phyloP scores from a whole-genome alignment of 139 green algal species.

The Desmodesmus armatus region DNA sequence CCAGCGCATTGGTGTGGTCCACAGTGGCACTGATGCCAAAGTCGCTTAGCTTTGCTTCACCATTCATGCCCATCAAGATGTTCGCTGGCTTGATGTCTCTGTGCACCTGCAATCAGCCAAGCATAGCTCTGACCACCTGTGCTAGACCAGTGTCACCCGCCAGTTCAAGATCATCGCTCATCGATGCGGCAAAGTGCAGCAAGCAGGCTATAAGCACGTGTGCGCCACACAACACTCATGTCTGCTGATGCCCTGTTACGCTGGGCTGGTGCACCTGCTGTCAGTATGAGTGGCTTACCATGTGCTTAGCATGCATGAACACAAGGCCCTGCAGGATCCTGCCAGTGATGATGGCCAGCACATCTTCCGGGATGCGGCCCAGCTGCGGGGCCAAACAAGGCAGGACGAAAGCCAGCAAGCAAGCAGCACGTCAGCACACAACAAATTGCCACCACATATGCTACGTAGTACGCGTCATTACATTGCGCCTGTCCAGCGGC shows the following conservation, averaged over 20 bases:
- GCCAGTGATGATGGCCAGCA: constrained; percentile 80
- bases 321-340: constrained; percentile 81
- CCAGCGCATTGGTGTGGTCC: constrained; percentile 81
- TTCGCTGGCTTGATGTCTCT: constrained; percentile 97
- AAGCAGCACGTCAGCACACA: constrained; percentile 6
- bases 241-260: too few species aligned
- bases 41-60: constrained; percentile 93
- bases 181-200: too few species aligned
- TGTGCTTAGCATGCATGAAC: constrained; percentile 84
- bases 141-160: too few species aligned
- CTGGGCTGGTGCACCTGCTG: too few species aligned
- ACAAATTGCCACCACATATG: too few species aligned
- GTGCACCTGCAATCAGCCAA: too few species aligned
- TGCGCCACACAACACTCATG: not conserved
- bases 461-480: too few species aligned
- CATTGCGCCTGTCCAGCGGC: too few species aligned
- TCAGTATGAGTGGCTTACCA: too few species aligned
- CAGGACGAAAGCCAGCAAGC: not conserved
- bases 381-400: constrained; percentile 60
- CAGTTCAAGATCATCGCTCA: too few species aligned
- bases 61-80: constrained; percentile 83
- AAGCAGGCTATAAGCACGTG: not conserved
- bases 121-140: too few species aligned
- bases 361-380: constrained; percentile 79
- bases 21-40: constrained; percentile 95